phyloP scores from a whole-genome alignment of 495 filamentous ascomycete genomes.

The Usnea hakonensis region DNA sequence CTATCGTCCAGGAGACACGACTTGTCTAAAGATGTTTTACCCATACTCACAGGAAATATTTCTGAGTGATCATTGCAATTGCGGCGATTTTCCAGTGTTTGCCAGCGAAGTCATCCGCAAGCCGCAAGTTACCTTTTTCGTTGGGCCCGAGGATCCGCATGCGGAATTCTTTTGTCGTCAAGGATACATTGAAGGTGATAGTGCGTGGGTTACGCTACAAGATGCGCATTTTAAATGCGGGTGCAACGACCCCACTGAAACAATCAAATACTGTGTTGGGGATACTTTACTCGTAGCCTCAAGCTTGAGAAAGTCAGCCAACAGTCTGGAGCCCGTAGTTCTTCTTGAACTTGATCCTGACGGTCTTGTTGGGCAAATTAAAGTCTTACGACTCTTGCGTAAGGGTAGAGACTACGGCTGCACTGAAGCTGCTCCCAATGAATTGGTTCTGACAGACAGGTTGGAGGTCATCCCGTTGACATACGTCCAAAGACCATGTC shows the following conservation, averaged over 20 bases:
- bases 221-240: conserved; percentile 38
- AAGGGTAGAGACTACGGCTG: conserved; percentile 35
- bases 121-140: conserved; percentile 47
- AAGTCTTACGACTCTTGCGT: conserved; percentile 41
- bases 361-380: conserved; percentile 19
- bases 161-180: conserved; percentile 59
- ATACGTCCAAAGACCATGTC: conserved; percentile 46
- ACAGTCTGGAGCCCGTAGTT: conserved; percentile 47
- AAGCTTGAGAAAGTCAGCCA: neutral
- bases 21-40: conserved; percentile 54
- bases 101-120: conserved; percentile 44
- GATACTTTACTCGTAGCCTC: conserved; percentile 46
- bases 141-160: conserved; percentile 31
- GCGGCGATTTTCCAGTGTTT: conserved; percentile 41
- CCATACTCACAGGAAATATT: conserved; percentile 65
- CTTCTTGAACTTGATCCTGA: conserved; percentile 39
- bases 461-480: conserved; percentile 32
- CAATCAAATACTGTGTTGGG: conserved; percentile 35
- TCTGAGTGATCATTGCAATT: conserved; percentile 69
- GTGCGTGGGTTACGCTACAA: conserved; percentile 47
- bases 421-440: conserved; percentile 46
- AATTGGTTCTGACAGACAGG: conserved; percentile 53
- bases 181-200: conserved; percentile 48
- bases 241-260: conserved; percentile 27
- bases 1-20: conserved; percentile 60